Evolutionary conservation across 345 rosid genomes (phyloP), one percentile per base, ranked within the genome.

Genomic region (Physaria fendleri): DNA sequence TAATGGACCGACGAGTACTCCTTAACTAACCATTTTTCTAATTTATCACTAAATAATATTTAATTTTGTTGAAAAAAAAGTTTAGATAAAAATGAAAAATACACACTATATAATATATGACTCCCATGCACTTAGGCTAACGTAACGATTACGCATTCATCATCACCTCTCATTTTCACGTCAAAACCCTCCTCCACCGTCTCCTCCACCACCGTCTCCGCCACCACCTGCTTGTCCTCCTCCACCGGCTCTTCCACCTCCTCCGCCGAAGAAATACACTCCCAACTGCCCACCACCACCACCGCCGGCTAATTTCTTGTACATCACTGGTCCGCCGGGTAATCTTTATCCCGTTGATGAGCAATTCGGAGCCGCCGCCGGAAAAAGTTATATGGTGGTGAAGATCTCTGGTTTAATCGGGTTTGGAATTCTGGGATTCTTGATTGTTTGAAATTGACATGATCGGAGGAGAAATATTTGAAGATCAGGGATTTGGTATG

Each of bases 281-380:
- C 78, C 82, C 3, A 34, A 76, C 69, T 78, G 83, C 56, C 83
- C 89, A 22, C 89, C 89, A 20, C n/a, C n/a, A n/a, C 85, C 85
- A 3, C 80, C 88, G 1, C 78, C 87, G 2, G 22, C 79, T 5
- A 62, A 72, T 8, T 61, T 58, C 34, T 65, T 83, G 37, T 83
- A 78, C 76, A 71, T 78, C 52, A 77, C 89, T 2, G 84, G 85
- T 28, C 85, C 89, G 2, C 89, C 89, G 25, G 89, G 84, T 42
- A 64, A 59, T 56, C 48, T 83, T 37, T 83, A 83, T 65, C 82
- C 89, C 3, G 16, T 81, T 24, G 85, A 77, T 68, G 69, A 66
- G 11, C 38, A 62, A 17, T 77, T 71, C 21, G 61, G 74, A 6
- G 68, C 52, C 5, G 74, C 66, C 12, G 80, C 66, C 46, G 56